Evolutionary conservation across 1,284 basidiomycete genomes (phyloP), one percentile per base, ranked within the genome.

Genomic region (Sanghuangporus baumii): DNA sequence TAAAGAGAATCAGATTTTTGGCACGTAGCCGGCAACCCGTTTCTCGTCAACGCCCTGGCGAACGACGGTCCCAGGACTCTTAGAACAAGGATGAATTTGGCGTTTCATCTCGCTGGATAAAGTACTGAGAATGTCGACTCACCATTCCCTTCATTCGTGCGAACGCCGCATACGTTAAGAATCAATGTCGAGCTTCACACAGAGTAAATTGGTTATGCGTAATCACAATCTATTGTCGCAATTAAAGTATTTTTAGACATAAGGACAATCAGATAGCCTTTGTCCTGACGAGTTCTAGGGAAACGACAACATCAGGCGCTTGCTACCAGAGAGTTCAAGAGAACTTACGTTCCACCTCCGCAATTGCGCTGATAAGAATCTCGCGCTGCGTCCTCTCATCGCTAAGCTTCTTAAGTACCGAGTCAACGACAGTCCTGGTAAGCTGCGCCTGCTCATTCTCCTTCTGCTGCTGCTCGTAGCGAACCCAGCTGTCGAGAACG

Each of bases 401-500:
- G 74, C 84, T 81, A 69, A 99, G 78, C 70, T 82, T 83, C 71
- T 89, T 86, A 69, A 93, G 80, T 60, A 98, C 94, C 75, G 91
- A 94, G 68, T 86, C 84, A 70, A 96, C 91, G 72, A 99, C 89
- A 62, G 82, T 79, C 82, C 91, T 89, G 67, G 94, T 90, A 60
- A 99, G 87, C 61, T 93, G 89, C 40, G 85, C 82, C 85, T 99
- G 97, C 81, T 99, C 94, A 72, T 84, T 90, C 83, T 99, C 96
- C 80, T 97, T 94, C 74, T 89, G 83, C 77, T 96, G 93, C 74
- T 97, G 95, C 82, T 99, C 96, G 78, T 87, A 96, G 73, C 96
- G 91, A 65, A 96, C 96, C 96, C 96, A 98, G 74, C 91, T 93
- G 83, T 99, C 97, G 65, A 99, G 86, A 43, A 99, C 96, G 43